Conservation (phyloP, 2,329 filamentous ascomycete species). For the Arthrobotrys sinensis region DNA sequence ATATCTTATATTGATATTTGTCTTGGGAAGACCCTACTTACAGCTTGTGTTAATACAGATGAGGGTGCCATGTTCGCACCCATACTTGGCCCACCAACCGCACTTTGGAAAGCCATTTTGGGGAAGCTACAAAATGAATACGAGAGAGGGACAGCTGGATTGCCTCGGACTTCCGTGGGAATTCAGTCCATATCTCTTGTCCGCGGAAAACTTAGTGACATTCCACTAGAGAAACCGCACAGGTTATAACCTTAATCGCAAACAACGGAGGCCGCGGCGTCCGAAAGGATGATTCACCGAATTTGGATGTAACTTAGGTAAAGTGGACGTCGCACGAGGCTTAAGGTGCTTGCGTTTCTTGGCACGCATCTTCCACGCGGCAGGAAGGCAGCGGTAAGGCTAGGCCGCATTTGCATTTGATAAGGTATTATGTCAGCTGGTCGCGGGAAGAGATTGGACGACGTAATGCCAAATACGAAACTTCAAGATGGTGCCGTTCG, state of each 20-base stretch:
- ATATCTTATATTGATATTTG: constrained; percentile 27
- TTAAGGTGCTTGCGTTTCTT: constrained; percentile 22
- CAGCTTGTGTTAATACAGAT: constrained; percentile 55
- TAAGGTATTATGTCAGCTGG: constrained; percentile 40
- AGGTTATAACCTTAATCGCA: constrained; percentile 42
- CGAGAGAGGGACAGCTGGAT: constrained; percentile 20
- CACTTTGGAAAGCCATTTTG: constrained; percentile 36
- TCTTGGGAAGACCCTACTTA: constrained; percentile 30
- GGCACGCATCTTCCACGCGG: constrained; percentile 55
- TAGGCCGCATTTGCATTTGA: constrained; percentile 27
- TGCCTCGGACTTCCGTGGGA: constrained; percentile 59
- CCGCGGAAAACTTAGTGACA: constrained; percentile 37
- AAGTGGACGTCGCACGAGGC: constrained; percentile 45
- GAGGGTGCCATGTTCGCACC: constrained; percentile 10
- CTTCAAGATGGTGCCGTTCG: neutral
- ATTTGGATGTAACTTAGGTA: constrained; percentile 28
- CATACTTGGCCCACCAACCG: constrained; percentile 38
- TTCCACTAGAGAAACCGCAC: constrained; percentile 36
- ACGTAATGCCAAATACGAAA: constrained; percentile 40
- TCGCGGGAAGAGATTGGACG: constrained; percentile 25
- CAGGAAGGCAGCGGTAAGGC: constrained; percentile 28
- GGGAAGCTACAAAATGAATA: constrained; percentile 25
- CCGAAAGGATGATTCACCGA: constrained; percentile 47
- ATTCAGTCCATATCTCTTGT: constrained; percentile 38
- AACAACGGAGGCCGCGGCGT: constrained; percentile 47